phyloP scores from a whole-genome alignment of 2,329 filamentous ascomycete species.

The Fusarium longipes region DNA sequence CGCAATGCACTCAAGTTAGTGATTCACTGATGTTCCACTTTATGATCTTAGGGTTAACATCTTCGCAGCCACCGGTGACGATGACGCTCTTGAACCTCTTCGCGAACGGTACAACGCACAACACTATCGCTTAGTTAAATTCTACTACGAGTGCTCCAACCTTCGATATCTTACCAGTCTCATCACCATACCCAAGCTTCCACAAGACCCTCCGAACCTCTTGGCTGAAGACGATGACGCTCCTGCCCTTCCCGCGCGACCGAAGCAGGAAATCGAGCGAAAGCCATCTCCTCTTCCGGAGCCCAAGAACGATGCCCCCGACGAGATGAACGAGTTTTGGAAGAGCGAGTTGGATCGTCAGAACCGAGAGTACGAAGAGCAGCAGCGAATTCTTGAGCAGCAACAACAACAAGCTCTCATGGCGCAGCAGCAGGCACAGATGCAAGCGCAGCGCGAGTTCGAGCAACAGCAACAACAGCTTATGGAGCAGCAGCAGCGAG shows the following conservation, averaged over 20 bases:
- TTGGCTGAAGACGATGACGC: constrained; percentile 85
- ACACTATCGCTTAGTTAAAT: constrained; percentile 95
- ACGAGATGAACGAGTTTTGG: constrained; percentile 98
- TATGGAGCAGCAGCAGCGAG: constrained; percentile 87
- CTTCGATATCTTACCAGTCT: constrained; percentile 94
- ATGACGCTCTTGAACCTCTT: constrained; percentile 89
- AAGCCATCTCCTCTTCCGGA: constrained; percentile 76
- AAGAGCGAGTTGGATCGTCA: constrained; percentile 90
- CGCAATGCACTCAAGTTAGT: constrained; percentile 93
- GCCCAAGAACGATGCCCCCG: constrained; percentile 81
- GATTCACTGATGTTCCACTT: neutral
- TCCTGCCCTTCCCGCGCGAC: constrained; percentile 84
- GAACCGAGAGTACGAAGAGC: constrained; percentile 93
- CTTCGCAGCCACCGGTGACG: constrained; percentile 83
- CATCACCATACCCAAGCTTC: constrained; percentile 95
- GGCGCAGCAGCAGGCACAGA: constrained; percentile 82
- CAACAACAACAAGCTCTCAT: constrained; percentile 85
- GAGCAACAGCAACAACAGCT: constrained; percentile 92
- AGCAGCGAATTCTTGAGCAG: constrained; percentile 88
- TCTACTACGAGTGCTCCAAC: constrained; percentile 99
- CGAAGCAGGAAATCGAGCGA: constrained; percentile 77
- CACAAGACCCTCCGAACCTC: constrained; percentile 91
- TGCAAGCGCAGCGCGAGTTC: constrained; percentile 93
- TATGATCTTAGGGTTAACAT: constrained; percentile 36
- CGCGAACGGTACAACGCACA: constrained; percentile 92